phyloP scores from a whole-genome alignment of 2,329 filamentous ascomycete genomes.

The Capronia epimyces region DNA sequence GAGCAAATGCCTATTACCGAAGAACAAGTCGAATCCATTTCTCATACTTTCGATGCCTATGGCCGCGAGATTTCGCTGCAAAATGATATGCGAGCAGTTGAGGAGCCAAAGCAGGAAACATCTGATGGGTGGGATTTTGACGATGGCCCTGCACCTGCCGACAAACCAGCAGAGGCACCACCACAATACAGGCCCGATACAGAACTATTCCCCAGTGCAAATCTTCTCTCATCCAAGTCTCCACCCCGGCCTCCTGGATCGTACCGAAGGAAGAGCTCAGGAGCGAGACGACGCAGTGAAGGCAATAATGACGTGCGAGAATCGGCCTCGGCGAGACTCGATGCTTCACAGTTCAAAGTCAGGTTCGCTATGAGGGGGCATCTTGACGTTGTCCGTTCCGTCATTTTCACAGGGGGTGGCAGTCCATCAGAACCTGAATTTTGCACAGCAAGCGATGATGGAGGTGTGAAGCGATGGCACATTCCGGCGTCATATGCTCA shows the following conservation, averaged over 20 bases:
- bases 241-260: slow-evolving; percentile 59
- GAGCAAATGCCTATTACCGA: slow-evolving; percentile 41
- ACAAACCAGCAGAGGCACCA: slow-evolving; percentile 40
- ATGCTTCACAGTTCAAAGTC: slow-evolving; percentile 79
- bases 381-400: slow-evolving; percentile 84
- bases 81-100: slow-evolving; percentile 38
- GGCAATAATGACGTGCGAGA: slow-evolving; percentile 60
- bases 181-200: slow-evolving; percentile 69
- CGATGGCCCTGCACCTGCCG: slow-evolving; percentile 56
- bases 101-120: slow-evolving; percentile 42
- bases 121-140: slow-evolving; percentile 90
- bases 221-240: slow-evolving; percentile 71
- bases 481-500: slow-evolving; percentile 66
- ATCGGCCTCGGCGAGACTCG: slow-evolving; percentile 49
- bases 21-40: slow-evolving; percentile 54
- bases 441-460: slow-evolving; percentile 91
- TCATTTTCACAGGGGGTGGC: slow-evolving; percentile 94
- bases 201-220: slow-evolving; percentile 78
- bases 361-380: slow-evolving; percentile 88
- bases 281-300: slow-evolving; percentile 59
- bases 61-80: slow-evolving; percentile 47
- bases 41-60: slow-evolving; percentile 55
- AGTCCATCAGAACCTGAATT: slow-evolving; percentile 95
- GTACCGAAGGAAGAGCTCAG: slow-evolving; percentile 75
- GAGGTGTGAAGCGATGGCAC: slow-evolving; percentile 93